A percentile compares a stretch with the other conserved stretches of the same genome.
phyloP scores from a whole-genome alignment of 2,329 filamentous ascomycete species.

The Neodidymelliopsis sp. region DNA sequence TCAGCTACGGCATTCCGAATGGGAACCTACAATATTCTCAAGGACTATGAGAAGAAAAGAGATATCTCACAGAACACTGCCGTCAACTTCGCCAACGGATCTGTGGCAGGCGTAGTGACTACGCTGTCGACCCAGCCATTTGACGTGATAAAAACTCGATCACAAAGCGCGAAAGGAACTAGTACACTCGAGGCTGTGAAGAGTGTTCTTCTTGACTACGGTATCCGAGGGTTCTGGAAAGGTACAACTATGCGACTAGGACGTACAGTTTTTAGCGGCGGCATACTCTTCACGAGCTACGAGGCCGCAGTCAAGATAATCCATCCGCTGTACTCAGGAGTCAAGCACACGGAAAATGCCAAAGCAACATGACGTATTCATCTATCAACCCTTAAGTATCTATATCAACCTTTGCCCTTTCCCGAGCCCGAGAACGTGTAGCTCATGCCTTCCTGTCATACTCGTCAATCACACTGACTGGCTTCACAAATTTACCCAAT shows the following conservation, averaged over 20 bases:
- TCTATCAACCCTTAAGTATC: background rate
- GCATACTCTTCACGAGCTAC: slow-evolving; percentile 70
- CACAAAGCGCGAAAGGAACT: slow-evolving; percentile 66
- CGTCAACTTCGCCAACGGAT: slow-evolving; percentile 69
- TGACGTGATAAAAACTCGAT: slow-evolving; percentile 69
- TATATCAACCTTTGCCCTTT: background rate
- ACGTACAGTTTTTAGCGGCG: slow-evolving; percentile 69
- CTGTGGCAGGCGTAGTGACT: slow-evolving; percentile 66
- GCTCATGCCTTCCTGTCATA: slow-evolving; percentile 41
- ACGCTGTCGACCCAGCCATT: slow-evolving; percentile 68
- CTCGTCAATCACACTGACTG: slow-evolving; percentile 62
- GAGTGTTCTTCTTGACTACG: slow-evolving; percentile 64
- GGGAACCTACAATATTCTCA: slow-evolving; percentile 69
- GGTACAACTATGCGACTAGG: slow-evolving; percentile 73
- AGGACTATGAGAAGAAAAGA: slow-evolving; percentile 62
- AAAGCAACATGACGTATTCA: slow-evolving; percentile 30
- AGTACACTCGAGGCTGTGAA: slow-evolving; percentile 64
- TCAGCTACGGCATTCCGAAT: slow-evolving; percentile 68
- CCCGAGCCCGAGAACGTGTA: background rate
- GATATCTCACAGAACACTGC: slow-evolving; percentile 59
- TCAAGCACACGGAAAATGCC: slow-evolving; percentile 21
- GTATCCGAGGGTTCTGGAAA: slow-evolving; percentile 69
- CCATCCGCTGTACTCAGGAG: slow-evolving; percentile 48
- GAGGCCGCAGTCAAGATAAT: slow-evolving; percentile 63
- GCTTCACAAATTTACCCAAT: slow-evolving; percentile 61